Base-by-base conservation (phyloP, 2,329 filamentous ascomycete genomes). In the Venturia aucupariae region DNA sequence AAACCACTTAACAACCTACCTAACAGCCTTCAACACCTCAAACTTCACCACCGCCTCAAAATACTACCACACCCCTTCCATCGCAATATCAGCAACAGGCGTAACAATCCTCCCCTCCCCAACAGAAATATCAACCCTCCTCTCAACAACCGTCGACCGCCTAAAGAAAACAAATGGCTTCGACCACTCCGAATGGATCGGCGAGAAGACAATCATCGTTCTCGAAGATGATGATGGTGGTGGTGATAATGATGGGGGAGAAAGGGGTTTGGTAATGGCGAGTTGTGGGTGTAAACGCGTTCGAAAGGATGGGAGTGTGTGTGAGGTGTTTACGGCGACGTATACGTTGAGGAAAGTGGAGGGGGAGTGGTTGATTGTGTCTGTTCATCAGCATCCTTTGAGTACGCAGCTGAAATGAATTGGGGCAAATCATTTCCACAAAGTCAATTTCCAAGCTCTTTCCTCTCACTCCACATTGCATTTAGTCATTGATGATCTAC, bases 151-250 rank as follows among this genome's bases (percentile, higher is more conserved):
- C n/a, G 61, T 62, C 13, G 3, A 8, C 15, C 13, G 61, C 7
- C 17, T 38, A 19, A 32, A 22, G 17, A 10, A 32, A 11, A 38
- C 35, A 24, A n/a, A 42, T 7, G 60, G 60, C 24, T 62, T 46
- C 24, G 61, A 62, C 17, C 61, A 62, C 42, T 62, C 61, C 4
- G 61, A 62, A 51, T 62, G 32, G 32, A 17, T 62, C 8, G 61
- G 61, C 10, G 42, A 30, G 42, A 62, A 62, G 22, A 35, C 24
- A 17, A 30, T 62, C 7, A n/a, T 32, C 10, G n/a, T 62, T 2
- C 24, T 62, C 17, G 41, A 62, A 30, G 41, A 62, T 22, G 59
- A 61, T n/a, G n/a, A n/a, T n/a, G n/a, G n/a, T n/a, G n/a, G n/a
- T n/a, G n/a, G n/a, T n/a, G n/a, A n/a, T n/a, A n/a, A n/a, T n/a